These are phyloP conservation scores for Chimonanthus praecox DNA, from an alignment of 164 flowering plant species.

Conservation along the genomic window DNA sequence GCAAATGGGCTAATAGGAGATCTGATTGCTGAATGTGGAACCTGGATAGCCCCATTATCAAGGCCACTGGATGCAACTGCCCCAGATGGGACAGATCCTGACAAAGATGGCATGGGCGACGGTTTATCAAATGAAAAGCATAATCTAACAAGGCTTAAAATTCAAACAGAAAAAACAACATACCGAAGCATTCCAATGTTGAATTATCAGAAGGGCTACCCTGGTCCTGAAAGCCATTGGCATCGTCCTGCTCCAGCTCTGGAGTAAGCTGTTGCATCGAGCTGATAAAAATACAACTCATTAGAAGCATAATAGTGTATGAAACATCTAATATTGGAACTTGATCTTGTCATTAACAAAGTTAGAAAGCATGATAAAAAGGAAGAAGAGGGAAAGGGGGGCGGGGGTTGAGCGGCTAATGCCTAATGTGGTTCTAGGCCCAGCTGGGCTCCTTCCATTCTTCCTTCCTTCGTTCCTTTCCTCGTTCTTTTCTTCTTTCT, in stretches of 20 bases:
- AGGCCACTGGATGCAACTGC: slow-evolving; percentile 27
- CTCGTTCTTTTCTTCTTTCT: too few species aligned
- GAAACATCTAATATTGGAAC: too few species aligned
- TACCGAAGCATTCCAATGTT: slow-evolving; percentile 32
- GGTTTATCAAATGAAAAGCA: background rate
- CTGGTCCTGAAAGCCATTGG: slow-evolving; percentile 19
- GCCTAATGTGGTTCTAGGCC: too few species aligned
- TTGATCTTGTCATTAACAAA: background rate
- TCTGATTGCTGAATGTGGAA: slow-evolving; percentile 27
- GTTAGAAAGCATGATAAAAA: background rate
- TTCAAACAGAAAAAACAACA: background rate
- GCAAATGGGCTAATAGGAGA: slow-evolving; percentile 26
- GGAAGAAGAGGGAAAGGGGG: too few species aligned
- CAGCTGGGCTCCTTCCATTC: too few species aligned
- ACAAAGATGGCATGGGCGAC: slow-evolving; percentile 2
- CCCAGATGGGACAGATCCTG: slow-evolving; percentile 35
- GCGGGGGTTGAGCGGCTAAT: too few species aligned
- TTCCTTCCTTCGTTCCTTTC: too few species aligned
- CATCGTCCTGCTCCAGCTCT: slow-evolving; percentile 47
- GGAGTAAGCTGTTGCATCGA: slow-evolving; percentile 33
- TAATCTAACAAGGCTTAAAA: background rate
- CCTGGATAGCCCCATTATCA: slow-evolving; percentile 38
- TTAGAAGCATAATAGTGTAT: background rate
- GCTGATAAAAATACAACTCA: slow-evolving; percentile 24
- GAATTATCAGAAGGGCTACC: slow-evolving; percentile 34